Percentiles rank a stretch among this genome's conserved stretches.
Conservation (phyloP, 1,284 basidiomycete species). For the Melampsora larici-populina region DNA sequence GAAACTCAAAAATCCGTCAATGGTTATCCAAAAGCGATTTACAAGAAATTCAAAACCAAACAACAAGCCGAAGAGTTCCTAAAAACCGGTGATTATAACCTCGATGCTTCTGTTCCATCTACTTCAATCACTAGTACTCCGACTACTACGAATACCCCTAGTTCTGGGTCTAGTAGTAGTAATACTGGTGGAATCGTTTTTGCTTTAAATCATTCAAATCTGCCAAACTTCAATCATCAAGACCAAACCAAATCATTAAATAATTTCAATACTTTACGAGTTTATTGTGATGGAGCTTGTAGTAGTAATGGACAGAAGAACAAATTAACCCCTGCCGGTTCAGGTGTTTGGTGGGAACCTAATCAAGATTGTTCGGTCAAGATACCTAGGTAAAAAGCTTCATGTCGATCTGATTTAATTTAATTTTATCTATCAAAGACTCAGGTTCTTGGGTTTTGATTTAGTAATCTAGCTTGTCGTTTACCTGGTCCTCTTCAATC, state of each 20-base stretch:
- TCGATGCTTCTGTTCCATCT: neutral
- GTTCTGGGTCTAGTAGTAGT: neutral
- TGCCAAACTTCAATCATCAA: neutral
- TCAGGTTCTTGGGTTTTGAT: neutral
- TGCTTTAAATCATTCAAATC: neutral
- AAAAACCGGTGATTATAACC: neutral
- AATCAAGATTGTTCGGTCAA: neutral
- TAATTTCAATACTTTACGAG: neutral
- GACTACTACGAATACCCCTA: neutral
- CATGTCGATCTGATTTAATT: neutral
- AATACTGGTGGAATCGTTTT: neutral
- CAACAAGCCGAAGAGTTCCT: neutral
- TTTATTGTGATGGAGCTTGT: conserved; percentile 13
- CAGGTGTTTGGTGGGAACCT: conserved; percentile 4
- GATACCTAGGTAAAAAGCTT: neutral
- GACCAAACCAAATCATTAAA: neutral
- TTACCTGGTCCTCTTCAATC: neutral
- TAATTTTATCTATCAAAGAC: neutral
- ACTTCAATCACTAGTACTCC: neutral
- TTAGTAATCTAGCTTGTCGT: neutral
- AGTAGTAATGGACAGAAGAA: neutral
- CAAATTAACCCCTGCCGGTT: neutral
- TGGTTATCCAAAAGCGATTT: neutral
- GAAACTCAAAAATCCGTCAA: neutral
- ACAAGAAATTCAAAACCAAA: neutral